These are phyloP conservation scores for Rhizophora mangle DNA, from an alignment of 345 rosid species.

Conservation along the genomic window DNA sequence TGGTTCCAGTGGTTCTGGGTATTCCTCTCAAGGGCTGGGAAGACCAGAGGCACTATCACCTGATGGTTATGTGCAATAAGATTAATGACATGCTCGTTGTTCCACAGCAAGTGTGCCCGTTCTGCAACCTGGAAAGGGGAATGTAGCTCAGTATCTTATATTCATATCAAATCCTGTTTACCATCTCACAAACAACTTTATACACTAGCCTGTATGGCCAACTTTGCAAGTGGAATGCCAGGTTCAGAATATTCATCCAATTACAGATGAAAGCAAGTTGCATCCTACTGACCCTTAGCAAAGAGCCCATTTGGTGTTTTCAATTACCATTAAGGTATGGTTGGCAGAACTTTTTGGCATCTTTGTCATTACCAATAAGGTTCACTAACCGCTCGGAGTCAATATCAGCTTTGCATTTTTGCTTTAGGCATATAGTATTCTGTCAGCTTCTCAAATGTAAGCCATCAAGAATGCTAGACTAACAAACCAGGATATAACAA, in stretches of 20 bases:
- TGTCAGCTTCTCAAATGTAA: background rate
- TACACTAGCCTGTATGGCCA: too few species aligned
- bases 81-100: slow-evolving; percentile 60
- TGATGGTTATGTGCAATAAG: slow-evolving; percentile 50
- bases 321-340: too few species aligned
- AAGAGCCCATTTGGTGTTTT: too few species aligned
- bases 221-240: too few species aligned
- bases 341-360: too few species aligned
- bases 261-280: too few species aligned
- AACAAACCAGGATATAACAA: background rate
- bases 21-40: slow-evolving; percentile 60
- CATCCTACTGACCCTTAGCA: too few species aligned
- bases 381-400: too few species aligned
- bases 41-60: slow-evolving; percentile 53
- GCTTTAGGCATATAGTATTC: background rate
- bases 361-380: too few species aligned
- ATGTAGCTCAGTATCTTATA: slow-evolving; percentile 6
- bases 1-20: slow-evolving; percentile 71
- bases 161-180: background rate
- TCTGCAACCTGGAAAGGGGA: slow-evolving; percentile 61
- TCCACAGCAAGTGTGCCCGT: slow-evolving; percentile 74
- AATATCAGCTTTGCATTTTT: too few species aligned
- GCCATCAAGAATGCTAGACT: background rate
- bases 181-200: background rate
- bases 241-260: too few species aligned